Percentiles rank a stretch among this genome's conserved stretches.
phyloP scores from a whole-genome alignment of 805 yeast genomes.

The Candida corydali region DNA sequence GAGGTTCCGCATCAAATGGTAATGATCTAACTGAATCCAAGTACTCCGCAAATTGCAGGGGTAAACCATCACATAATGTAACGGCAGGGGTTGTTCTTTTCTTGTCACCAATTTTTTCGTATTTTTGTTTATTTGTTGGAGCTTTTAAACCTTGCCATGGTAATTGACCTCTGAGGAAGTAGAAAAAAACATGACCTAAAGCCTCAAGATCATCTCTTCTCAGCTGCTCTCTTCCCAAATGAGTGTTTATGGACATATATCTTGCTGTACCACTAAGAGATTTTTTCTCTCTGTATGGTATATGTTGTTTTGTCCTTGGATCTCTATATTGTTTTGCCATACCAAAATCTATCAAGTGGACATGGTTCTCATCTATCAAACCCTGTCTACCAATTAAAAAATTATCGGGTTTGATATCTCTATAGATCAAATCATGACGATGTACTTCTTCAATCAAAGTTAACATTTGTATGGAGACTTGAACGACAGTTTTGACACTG shows the following conservation, averaged over 20 bases:
- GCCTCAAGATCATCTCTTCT: constrained; percentile 82
- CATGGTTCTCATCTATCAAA: constrained; percentile 56
- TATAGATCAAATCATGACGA: constrained; percentile 69
- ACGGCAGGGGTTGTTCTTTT: constrained; percentile 66
- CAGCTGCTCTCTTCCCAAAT: constrained; percentile 78
- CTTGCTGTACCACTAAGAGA: constrained; percentile 83
- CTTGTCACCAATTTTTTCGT: constrained; percentile 80
- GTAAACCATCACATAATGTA: constrained; percentile 61
- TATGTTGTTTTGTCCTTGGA: constrained; percentile 74
- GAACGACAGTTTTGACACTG: constrained; percentile 66
- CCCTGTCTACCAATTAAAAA: constrained; percentile 67
- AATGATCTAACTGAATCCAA: constrained; percentile 63
- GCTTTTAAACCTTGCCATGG: constrained; percentile 94
- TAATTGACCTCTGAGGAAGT: constrained; percentile 71
- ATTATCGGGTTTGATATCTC: constrained; percentile 84
- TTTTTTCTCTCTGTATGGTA: constrained; percentile 77
- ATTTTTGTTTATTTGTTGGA: constrained; percentile 77
- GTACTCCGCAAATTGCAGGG: constrained; percentile 71
- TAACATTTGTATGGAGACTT: constrained; percentile 76
- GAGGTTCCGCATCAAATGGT: constrained; percentile 77
- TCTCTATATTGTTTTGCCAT: constrained; percentile 85
- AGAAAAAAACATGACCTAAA: constrained; percentile 77
- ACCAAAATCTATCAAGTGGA: constrained; percentile 77
- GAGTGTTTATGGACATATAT: constrained; percentile 87
- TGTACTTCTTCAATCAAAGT: constrained; percentile 68